phyloP scores from a whole-genome alignment of 768 basidiomycete species.

The Termitomyces sp. region DNA sequence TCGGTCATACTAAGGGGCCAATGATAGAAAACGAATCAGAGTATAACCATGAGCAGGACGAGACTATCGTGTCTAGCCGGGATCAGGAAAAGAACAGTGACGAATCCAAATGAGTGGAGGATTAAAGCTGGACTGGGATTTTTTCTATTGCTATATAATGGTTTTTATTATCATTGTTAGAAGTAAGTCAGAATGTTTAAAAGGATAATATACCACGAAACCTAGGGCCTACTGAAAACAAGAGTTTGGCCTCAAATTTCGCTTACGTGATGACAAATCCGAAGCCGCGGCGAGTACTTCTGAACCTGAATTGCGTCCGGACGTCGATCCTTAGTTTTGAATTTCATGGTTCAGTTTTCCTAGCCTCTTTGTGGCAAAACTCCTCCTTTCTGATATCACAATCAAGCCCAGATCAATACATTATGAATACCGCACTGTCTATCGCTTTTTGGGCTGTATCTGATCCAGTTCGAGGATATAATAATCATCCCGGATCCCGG shows the following conservation, averaged over 20 bases:
- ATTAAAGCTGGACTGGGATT: not conserved
- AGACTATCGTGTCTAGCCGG: not conserved
- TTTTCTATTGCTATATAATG: not conserved
- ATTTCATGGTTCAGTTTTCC: no score
- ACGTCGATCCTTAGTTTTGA: no score
- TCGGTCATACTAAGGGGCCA: constrained; percentile 12
- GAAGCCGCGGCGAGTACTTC: no score
- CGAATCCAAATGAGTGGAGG: not conserved
- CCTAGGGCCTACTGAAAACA: no score
- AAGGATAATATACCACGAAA: not conserved
- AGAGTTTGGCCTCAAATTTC: no score
- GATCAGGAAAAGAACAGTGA: not conserved
- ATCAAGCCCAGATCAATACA: not conserved
- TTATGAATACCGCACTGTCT: not conserved
- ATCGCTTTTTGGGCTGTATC: not conserved
- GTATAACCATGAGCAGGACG: not conserved
- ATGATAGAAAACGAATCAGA: not conserved
- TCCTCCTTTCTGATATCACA: not conserved
- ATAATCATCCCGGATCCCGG: no score
- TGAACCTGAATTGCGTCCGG: no score
- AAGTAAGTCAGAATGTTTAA: not conserved
- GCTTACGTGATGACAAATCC: no score
- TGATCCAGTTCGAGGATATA: not conserved
- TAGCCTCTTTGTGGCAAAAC: no score
- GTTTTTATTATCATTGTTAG: not conserved